phyloP scores from a whole-genome alignment of 2,329 filamentous ascomycete genomes.

The Seiridium cupressi region DNA sequence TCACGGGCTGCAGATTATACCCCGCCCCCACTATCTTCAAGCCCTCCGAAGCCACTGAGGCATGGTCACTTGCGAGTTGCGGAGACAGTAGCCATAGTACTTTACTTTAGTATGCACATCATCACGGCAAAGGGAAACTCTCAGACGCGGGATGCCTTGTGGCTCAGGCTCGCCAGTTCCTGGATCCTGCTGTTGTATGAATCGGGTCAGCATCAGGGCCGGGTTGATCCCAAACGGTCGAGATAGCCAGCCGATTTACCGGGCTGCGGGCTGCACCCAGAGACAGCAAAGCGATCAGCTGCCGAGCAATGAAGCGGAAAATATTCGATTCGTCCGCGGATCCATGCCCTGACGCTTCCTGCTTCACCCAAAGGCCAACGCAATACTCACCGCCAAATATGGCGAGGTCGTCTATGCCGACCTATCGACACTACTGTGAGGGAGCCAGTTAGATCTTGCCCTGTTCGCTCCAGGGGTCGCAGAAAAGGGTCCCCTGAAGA shows the following conservation, averaged over 20 bases:
- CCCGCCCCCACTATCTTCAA: background rate
- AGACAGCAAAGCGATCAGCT: background rate
- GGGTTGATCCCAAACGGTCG: too few species aligned
- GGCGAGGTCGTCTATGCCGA: background rate
- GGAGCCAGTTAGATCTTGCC: constrained; percentile 1
- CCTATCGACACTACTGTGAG: background rate
- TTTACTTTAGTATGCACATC: background rate
- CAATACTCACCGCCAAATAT: constrained; percentile 2
- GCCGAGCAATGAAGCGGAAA: background rate
- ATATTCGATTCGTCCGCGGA: background rate
- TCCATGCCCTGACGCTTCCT: background rate
- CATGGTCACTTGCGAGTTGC: background rate
- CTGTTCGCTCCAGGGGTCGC: background rate
- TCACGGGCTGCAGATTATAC: background rate
- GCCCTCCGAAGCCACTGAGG: background rate
- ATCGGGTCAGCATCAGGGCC: too few species aligned
- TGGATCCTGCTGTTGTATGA: too few species aligned
- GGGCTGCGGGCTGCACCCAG: too few species aligned
- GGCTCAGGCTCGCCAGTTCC: too few species aligned
- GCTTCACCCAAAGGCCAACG: background rate
- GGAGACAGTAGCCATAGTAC: background rate
- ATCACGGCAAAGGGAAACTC: background rate
- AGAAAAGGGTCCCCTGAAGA: background rate
- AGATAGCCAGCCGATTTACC: too few species aligned
- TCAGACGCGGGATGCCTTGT: background rate